Conservation (phyloP, 2,329 filamentous ascomycete genomes). For the Penicillium thymicola region DNA sequence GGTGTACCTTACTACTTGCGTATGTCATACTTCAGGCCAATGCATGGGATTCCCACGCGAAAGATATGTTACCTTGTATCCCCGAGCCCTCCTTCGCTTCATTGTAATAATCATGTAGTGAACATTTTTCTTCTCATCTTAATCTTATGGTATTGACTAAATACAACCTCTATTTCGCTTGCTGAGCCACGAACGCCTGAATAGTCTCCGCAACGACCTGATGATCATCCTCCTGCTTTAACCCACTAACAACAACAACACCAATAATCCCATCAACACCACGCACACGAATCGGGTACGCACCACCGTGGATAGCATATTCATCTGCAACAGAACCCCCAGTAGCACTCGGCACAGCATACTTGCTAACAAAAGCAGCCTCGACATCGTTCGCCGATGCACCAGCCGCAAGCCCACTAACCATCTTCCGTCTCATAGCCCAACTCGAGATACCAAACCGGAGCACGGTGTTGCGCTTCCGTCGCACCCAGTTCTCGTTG, state of each 20-base stretch:
- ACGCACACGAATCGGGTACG: slow-evolving; percentile 66
- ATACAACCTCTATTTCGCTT: slow-evolving; percentile 9
- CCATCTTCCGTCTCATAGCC: slow-evolving; percentile 66
- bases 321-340: slow-evolving; percentile 47
- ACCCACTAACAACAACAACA: slow-evolving; percentile 70
- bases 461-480: slow-evolving; percentile 70
- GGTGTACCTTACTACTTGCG: not conserved
- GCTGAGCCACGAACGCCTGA: slow-evolving; percentile 45
- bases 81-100: not conserved
- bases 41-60: not conserved
- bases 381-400: slow-evolving; percentile 53
- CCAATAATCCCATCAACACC: slow-evolving; percentile 74
- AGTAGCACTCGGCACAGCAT: slow-evolving; percentile 55
- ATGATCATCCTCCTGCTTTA: slow-evolving; percentile 76
- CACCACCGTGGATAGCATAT: slow-evolving; percentile 78
- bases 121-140: not conserved
- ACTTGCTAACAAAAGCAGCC: slow-evolving; percentile 61
- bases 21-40: not conserved
- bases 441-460: slow-evolving; percentile 68
- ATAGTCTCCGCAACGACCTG: slow-evolving; percentile 70
- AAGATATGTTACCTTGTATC: not conserved
- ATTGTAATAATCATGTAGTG: not conserved
- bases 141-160: not conserved
- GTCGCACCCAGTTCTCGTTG: slow-evolving; percentile 66
- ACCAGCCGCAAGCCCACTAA: slow-evolving; percentile 12